Percentiles rank a stretch among this genome's conserved stretches.
Conservation (phyloP, 768 basidiomycete species). For the Boletus tylopilopsis region DNA sequence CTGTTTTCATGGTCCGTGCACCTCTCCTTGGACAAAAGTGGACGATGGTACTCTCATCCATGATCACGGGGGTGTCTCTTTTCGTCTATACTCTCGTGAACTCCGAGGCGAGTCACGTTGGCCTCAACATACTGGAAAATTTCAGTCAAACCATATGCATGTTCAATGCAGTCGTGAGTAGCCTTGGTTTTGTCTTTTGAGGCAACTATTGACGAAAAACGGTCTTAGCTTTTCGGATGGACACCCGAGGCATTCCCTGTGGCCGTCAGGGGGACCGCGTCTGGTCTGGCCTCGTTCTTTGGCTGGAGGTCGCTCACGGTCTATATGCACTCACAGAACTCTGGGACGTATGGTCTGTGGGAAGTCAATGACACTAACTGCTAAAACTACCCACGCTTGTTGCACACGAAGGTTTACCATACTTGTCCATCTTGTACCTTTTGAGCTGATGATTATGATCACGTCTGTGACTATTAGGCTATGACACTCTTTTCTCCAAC, state of each 20-base stretch:
- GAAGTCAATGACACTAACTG: no score
- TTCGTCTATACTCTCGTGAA: constrained; percentile 8
- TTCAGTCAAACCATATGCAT: constrained; percentile 9
- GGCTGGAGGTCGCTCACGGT: no score
- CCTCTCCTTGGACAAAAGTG: constrained; percentile 13
- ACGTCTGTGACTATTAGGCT: no score
- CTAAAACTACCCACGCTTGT: no score
- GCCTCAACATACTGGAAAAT: constrained; percentile 5
- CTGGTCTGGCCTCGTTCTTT: constrained; percentile 4
- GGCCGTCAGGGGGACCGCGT: constrained; percentile 12
- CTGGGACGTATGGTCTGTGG: no score
- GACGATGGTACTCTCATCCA: constrained; percentile 13
- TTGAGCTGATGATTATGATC: no score
- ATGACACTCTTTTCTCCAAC: no score
- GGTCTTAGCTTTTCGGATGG: constrained; percentile 11
- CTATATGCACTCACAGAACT: no score
- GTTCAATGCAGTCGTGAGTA: constrained; percentile 9
- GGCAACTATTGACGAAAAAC: neutral
- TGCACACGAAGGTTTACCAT: no score
- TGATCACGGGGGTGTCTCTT: constrained; percentile 2
- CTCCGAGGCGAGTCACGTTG: constrained; percentile 10
- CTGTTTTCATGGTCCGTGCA: constrained; percentile 11
- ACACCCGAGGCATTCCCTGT: constrained; percentile 16
- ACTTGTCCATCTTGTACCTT: no score
- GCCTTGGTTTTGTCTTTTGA: neutral